A percentile compares a stretch with the other conserved stretches of the same genome.
phyloP scores from a whole-genome alignment of 192 early-diverging fungal genomes.

The Backusella luteola region DNA sequence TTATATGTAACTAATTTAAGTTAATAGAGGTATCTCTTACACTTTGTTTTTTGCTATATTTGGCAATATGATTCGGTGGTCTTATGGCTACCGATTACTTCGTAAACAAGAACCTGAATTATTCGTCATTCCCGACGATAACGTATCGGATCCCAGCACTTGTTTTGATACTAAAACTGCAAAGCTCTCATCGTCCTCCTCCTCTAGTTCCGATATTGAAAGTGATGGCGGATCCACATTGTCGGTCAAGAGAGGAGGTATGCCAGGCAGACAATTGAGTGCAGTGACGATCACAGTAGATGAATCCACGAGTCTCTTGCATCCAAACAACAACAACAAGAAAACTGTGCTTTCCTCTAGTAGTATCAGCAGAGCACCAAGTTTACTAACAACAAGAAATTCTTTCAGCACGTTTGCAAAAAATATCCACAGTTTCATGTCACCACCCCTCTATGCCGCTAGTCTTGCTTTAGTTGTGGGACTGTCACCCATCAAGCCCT shows the following conservation, averaged over 20 bases:
- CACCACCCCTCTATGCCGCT: slow-evolving; percentile 74
- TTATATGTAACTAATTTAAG: background rate
- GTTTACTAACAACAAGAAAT: background rate
- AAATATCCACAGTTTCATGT: slow-evolving; percentile 42
- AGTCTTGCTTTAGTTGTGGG: slow-evolving; percentile 64
- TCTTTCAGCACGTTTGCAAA: background rate
- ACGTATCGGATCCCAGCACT: background rate
- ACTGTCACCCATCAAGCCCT: slow-evolving; percentile 57
- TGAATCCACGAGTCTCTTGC: background rate
- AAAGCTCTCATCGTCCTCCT: background rate
- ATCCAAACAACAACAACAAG: slow-evolving; percentile 8
- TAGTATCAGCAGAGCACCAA: background rate
- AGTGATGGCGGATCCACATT: background rate
- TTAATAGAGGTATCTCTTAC: slow-evolving; percentile 68
- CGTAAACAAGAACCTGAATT: slow-evolving; percentile 20
- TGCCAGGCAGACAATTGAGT: slow-evolving; percentile 13
- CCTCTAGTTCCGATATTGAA: background rate
- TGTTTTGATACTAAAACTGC: background rate
- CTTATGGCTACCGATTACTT: slow-evolving; percentile 69
- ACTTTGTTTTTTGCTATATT: slow-evolving; percentile 79
- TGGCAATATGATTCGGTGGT: slow-evolving; percentile 81
- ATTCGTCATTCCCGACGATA: background rate
- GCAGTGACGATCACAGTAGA: slow-evolving; percentile 11
- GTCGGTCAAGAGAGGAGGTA: background rate
- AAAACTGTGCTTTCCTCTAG: background rate